A percentile compares a stretch with the other conserved stretches of the same genome.
phyloP scores from a whole-genome alignment of 2,329 filamentous ascomycete species.

The Eutypa lata region DNA sequence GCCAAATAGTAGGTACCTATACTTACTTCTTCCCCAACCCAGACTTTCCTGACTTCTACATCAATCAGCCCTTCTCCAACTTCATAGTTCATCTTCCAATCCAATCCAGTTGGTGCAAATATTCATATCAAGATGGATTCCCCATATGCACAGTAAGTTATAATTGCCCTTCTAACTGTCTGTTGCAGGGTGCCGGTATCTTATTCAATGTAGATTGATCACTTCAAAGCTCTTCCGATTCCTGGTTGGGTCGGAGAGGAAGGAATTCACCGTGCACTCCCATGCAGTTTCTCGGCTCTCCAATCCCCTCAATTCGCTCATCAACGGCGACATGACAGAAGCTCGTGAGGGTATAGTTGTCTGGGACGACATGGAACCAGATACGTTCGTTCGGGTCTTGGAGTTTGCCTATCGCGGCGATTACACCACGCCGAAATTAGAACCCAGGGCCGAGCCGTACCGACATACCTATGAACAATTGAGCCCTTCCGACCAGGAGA shows the following conservation, averaged over 20 bases:
- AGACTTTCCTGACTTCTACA: too few relatives aligned
- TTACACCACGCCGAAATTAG: neutral
- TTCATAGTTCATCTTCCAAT: too few relatives aligned
- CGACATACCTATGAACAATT: neutral
- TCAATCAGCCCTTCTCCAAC: too few relatives aligned
- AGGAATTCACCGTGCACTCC: constrained; percentile 4
- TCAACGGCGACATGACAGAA: neutral
- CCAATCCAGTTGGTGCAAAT: too few relatives aligned
- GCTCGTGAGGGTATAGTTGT: neutral
- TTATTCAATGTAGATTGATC: neutral
- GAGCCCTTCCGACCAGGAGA: too few relatives aligned
- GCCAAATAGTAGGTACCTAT: too few relatives aligned
- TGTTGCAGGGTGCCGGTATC: constrained; percentile 1
- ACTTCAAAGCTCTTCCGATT: constrained; percentile 3
- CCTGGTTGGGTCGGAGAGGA: neutral
- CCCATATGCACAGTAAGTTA: neutral
- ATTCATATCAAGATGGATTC: too few relatives aligned
- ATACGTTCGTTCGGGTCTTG: neutral
- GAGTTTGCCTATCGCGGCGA: constrained; percentile 6
- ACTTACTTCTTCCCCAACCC: too few relatives aligned
- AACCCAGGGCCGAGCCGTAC: neutral
- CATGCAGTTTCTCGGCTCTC: constrained; percentile 2
- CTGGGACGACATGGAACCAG: constrained; percentile 2
- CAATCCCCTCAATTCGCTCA: neutral
- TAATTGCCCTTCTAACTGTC: neutral